These are phyloP conservation scores for Elaeis oleifera DNA, from an alignment of 202 grass and related monocot species.

Conservation along the genomic window DNA sequence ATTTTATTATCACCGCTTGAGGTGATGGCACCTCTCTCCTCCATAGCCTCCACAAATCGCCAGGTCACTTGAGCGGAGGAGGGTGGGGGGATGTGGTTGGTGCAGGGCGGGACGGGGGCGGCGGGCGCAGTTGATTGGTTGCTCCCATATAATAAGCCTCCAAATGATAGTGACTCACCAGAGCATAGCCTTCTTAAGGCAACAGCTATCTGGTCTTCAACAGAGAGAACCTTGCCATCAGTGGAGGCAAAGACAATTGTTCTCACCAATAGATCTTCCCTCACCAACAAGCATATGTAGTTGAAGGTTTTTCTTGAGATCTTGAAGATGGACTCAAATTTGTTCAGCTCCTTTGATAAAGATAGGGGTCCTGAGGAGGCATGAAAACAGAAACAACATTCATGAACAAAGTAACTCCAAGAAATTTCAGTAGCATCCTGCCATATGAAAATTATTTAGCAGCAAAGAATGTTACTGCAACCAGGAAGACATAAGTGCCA, in stretches of 20 bases:
- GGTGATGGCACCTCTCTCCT: conserved; percentile 4
- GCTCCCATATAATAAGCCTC: conserved; percentile 4
- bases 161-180: conserved; percentile 3
- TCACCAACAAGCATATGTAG: background rate
- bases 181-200: conserved; percentile 15
- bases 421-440: too few species aligned
- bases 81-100: too few species aligned
- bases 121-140: conserved; percentile 3
- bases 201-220: conserved; percentile 1
- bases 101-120: background rate
- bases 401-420: too few species aligned
- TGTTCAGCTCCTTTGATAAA: background rate
- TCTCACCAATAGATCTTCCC: background rate
- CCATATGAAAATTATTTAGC: too few species aligned
- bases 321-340: background rate
- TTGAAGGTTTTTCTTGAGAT: background rate
- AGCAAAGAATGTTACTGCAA: too few species aligned
- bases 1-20: background rate
- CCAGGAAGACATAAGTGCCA: too few species aligned
- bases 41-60: conserved; percentile 10
- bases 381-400: background rate
- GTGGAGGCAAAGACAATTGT: background rate
- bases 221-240: background rate
- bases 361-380: background rate
- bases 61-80: background rate